Percentiles rank a stretch among this genome's conserved stretches.
phyloP scores from a whole-genome alignment of 2,329 filamentous ascomycete species.

The Mariannaea sp. region DNA sequence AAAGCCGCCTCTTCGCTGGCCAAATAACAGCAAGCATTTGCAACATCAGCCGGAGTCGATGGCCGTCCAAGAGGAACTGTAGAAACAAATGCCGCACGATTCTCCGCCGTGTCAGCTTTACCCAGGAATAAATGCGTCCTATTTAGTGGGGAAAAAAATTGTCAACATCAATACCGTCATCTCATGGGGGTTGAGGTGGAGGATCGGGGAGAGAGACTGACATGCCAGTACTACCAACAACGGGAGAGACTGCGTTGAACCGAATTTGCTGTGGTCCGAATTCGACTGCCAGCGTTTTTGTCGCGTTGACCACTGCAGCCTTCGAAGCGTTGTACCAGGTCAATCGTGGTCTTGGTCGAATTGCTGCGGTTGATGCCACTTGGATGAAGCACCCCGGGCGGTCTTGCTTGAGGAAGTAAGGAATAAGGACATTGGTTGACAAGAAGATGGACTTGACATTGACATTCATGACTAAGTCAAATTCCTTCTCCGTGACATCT shows the following conservation, averaged over 20 bases:
- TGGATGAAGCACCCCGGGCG: constrained; percentile 67
- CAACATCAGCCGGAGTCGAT: constrained; percentile 67
- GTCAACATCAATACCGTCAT: background rate
- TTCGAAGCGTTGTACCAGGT: constrained; percentile 76
- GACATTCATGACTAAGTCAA: constrained; percentile 68
- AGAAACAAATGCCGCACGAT: constrained; percentile 58
- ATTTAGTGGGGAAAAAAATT: background rate
- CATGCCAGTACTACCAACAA: constrained; percentile 70
- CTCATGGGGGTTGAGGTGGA: background rate
- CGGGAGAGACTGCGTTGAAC: constrained; percentile 73
- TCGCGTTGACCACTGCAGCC: constrained; percentile 65
- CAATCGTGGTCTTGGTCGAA: constrained; percentile 63
- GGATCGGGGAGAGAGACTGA: constrained; percentile 34
- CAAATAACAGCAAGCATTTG: constrained; percentile 71
- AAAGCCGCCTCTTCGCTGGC: constrained; percentile 74
- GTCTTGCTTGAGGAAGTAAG: constrained; percentile 62
- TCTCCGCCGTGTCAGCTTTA: constrained; percentile 66
- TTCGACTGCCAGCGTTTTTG: constrained; percentile 68
- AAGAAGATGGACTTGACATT: constrained; percentile 71
- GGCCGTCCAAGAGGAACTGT: constrained; percentile 60
- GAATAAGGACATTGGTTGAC: constrained; percentile 62
- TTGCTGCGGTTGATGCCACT: constrained; percentile 66
- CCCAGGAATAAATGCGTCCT: constrained; percentile 59
- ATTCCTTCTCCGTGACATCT: constrained; percentile 68
- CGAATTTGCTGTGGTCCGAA: constrained; percentile 74